Conservation (phyloP, 1,284 basidiomycete species). For the Cystobasidiaceae sp. region DNA sequence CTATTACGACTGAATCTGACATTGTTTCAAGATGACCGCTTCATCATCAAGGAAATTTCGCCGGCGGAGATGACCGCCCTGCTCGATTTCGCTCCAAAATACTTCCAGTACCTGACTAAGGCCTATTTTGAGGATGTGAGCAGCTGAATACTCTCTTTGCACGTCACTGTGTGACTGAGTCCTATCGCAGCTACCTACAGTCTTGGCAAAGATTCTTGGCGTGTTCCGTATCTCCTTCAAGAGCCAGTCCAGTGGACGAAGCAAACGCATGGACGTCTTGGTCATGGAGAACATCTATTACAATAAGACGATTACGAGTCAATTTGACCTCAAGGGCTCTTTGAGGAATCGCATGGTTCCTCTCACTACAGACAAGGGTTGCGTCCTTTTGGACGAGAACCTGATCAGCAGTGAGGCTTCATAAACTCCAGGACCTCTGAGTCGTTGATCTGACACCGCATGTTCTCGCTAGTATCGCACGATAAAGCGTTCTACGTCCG, state of each 20-base stretch:
- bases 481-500: conserved; percentile 81
- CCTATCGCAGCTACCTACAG: conserved; percentile 67
- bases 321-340: conserved; percentile 84
- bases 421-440: conserved; percentile 57
- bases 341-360: conserved; percentile 86
- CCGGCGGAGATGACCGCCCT: conserved; percentile 87
- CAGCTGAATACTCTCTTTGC: neutral
- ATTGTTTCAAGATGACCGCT: conserved; percentile 72
- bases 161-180: neutral
- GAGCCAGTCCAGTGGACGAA: conserved; percentile 69
- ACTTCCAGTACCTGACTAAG: conserved; percentile 94
- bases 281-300: conserved; percentile 98
- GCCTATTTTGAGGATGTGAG: conserved; percentile 49
- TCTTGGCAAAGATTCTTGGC: conserved; percentile 94
- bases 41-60: conserved; percentile 96
- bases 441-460: conserved; percentile 41
- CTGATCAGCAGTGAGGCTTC: conserved; percentile 37
- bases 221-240: conserved; percentile 93
- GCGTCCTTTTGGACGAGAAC: conserved; percentile 85
- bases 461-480: conserved; percentile 37
- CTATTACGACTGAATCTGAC: neutral
- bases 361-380: conserved; percentile 76
- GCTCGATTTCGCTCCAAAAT: conserved; percentile 93
- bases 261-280: conserved; percentile 86
- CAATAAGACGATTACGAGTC: conserved; percentile 78